A percentile compares a stretch with the other conserved stretches of the same genome.
These are phyloP conservation scores for Phellinidium pouzarii DNA, from an alignment of 1,284 basidiomycete genomes.

Conservation along the genomic window DNA sequence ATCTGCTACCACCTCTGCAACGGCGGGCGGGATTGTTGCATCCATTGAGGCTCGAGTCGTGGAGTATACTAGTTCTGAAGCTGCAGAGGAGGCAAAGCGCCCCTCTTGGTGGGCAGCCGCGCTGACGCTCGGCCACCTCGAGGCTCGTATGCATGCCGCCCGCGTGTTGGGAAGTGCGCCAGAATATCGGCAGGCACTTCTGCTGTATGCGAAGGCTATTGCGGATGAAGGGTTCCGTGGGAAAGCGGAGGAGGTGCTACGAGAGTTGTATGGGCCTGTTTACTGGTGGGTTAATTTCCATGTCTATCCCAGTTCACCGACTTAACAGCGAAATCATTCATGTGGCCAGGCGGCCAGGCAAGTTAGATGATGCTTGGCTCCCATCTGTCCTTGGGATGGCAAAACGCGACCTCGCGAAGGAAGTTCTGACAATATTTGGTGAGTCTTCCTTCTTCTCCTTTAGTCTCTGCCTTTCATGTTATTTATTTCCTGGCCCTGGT, in stretches of 20 bases:
- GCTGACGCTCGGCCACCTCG: slow-evolving; percentile 77
- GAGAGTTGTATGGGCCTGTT: slow-evolving; percentile 81
- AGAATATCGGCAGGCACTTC: slow-evolving; percentile 74
- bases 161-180: slow-evolving; percentile 68
- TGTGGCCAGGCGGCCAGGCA: slow-evolving; percentile 51
- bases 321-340: not conserved
- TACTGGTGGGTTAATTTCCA: slow-evolving; percentile 55
- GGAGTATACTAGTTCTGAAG: slow-evolving; percentile 33
- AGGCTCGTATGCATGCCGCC: slow-evolving; percentile 70
- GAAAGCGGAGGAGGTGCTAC: slow-evolving; percentile 83
- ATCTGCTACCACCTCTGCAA: slow-evolving; percentile 22
- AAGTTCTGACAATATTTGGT: slow-evolving; percentile 76
- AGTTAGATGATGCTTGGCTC: slow-evolving; percentile 56
- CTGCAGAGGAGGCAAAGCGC: slow-evolving; percentile 26
- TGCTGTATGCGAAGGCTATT: slow-evolving; percentile 74
- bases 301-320: too few relatives aligned
- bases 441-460: slow-evolving; percentile 10
- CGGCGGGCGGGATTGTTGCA: slow-evolving; percentile 38
- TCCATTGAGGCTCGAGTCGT: slow-evolving; percentile 50
- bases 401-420: slow-evolving; percentile 76
- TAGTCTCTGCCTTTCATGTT: not conserved
- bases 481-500: not conserved
- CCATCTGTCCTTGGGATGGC: slow-evolving; percentile 59
- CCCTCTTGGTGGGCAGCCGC: slow-evolving; percentile 76
- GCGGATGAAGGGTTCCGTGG: slow-evolving; percentile 80